phyloP scores from a whole-genome alignment of 208 protist genomes.

The Perkinsela sp. region DNA sequence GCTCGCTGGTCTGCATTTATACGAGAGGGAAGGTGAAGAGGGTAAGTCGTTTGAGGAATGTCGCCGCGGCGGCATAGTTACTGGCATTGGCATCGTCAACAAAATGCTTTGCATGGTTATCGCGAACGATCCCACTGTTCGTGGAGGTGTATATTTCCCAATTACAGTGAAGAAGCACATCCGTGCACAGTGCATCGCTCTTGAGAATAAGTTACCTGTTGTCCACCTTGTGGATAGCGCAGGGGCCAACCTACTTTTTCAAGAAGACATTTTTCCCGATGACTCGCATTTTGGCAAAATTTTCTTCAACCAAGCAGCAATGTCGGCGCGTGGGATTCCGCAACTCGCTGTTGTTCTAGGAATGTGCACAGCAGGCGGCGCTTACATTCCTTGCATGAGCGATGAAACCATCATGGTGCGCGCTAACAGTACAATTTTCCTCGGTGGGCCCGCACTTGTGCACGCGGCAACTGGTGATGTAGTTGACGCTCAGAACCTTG shows the following conservation, averaged over 20 bases:
- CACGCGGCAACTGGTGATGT: constrained; percentile 68
- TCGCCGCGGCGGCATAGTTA: constrained; percentile 69
- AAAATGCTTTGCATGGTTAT: constrained; percentile 71
- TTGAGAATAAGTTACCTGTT: constrained; percentile 77
- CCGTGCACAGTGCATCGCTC: constrained; percentile 75
- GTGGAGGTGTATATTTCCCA: constrained; percentile 86
- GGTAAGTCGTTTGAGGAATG: constrained; percentile 15
- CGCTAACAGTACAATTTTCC: constrained; percentile 74
- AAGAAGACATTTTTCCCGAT: constrained; percentile 79
- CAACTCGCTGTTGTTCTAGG: constrained; percentile 90
- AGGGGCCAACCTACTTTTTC: constrained; percentile 68
- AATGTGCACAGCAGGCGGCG: constrained; percentile 81
- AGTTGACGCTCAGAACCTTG: constrained; percentile 71
- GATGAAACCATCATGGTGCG: constrained; percentile 77
- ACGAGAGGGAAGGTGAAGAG: constrained; percentile 18
- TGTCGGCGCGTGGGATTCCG: constrained; percentile 67
- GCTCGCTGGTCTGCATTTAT: constrained; percentile 71
- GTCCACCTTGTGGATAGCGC: constrained; percentile 86
- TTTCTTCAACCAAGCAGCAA: constrained; percentile 87
- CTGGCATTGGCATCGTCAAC: constrained; percentile 57
- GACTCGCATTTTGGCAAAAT: constrained; percentile 85
- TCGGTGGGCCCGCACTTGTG: constrained; percentile 76
- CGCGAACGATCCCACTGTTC: constrained; percentile 88
- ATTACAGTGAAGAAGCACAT: constrained; percentile 92
- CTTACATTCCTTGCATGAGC: constrained; percentile 79